These are phyloP conservation scores for Ophiostoma angusticollis DNA, from an alignment of 2,329 filamentous ascomycete species.

Conservation along the genomic window DNA sequence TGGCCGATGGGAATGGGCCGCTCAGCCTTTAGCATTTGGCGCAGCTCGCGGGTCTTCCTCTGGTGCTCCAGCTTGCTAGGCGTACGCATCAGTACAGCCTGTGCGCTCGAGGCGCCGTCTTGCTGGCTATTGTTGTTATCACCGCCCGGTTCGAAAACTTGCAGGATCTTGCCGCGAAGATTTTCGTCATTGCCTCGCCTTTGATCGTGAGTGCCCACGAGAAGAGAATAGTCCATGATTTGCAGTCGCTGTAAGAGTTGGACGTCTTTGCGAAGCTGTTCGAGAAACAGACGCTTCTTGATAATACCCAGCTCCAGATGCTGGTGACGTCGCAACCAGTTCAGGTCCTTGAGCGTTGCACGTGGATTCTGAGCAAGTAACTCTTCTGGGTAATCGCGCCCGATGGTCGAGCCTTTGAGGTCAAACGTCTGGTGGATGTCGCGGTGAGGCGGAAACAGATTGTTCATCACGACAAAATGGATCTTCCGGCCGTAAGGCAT, in stretches of 20 bases:
- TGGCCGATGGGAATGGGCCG: conserved; percentile 87
- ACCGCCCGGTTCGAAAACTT: conserved; percentile 85
- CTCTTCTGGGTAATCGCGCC: conserved; percentile 81
- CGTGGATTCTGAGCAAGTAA: conserved; percentile 78
- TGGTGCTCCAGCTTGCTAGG: conserved; percentile 88
- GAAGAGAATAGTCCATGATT: conserved; percentile 97
- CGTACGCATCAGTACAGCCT: conserved; percentile 64
- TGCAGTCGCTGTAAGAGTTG: conserved; percentile 72
- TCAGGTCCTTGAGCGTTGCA: conserved; percentile 90
- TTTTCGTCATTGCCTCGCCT: conserved; percentile 91
- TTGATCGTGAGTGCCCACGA: conserved; percentile 88
- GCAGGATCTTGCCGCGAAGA: conserved; percentile 72
- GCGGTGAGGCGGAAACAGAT: conserved; percentile 90
- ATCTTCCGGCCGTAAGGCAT: conserved; percentile 97
- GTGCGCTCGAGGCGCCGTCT: conserved; percentile 34
- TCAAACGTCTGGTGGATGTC: conserved; percentile 98
- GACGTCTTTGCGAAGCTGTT: conserved; percentile 82
- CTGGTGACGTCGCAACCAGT: conserved; percentile 80
- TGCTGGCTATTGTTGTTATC: conserved; percentile 32
- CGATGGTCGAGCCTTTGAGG: conserved; percentile 89
- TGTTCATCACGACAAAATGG: conserved; percentile 99
- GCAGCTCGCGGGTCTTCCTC: conserved; percentile 77
- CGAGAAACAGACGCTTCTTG: conserved; percentile 78
- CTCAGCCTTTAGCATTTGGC: conserved; percentile 85
- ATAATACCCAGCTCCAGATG: conserved; percentile 78